phyloP scores from a whole-genome alignment of 371 early-diverging fungal species.

The Lichtheimia ornata region DNA sequence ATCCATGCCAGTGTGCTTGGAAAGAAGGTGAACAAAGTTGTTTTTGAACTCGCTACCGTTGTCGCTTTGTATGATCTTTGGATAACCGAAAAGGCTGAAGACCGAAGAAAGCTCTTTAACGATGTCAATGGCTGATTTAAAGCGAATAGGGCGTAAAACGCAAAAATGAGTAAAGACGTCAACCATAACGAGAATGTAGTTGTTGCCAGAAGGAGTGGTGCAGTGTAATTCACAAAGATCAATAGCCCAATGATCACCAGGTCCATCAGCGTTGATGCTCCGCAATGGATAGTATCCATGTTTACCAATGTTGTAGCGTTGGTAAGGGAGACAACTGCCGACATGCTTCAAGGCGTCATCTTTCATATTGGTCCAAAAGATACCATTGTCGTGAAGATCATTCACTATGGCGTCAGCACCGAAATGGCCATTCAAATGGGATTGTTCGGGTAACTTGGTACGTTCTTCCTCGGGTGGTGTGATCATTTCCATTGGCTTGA shows the following conservation, averaged over 20 bases:
- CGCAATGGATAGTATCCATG: constrained; percentile 18
- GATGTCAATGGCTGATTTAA: not conserved
- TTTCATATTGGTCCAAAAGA: too few relatives aligned
- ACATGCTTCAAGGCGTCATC: constrained; percentile 13
- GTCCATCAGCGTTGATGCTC: constrained; percentile 11
- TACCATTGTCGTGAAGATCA: too few relatives aligned
- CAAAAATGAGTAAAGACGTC: not conserved
- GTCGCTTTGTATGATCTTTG: not conserved
- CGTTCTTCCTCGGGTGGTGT: too few relatives aligned
- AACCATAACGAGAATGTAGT: constrained; percentile 18
- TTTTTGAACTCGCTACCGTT: constrained; percentile 3
- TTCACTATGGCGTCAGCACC: too few relatives aligned
- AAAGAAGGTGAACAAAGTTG: too few relatives aligned
- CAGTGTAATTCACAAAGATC: constrained; percentile 17
- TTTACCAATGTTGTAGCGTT: constrained; percentile 14
- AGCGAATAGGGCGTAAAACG: not conserved
- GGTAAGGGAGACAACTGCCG: constrained; percentile 10
- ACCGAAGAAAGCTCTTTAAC: not conserved
- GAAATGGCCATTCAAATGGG: too few relatives aligned
- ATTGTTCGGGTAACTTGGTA: too few relatives aligned
- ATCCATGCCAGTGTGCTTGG: too few relatives aligned
- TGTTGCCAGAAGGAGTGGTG: not conserved
- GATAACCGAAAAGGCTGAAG: not conserved
- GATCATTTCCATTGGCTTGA: too few relatives aligned
- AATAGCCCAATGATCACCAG: constrained; percentile 23